Conservation (phyloP, 148 eudicot genomes). For the Persicaria maculosa region DNA sequence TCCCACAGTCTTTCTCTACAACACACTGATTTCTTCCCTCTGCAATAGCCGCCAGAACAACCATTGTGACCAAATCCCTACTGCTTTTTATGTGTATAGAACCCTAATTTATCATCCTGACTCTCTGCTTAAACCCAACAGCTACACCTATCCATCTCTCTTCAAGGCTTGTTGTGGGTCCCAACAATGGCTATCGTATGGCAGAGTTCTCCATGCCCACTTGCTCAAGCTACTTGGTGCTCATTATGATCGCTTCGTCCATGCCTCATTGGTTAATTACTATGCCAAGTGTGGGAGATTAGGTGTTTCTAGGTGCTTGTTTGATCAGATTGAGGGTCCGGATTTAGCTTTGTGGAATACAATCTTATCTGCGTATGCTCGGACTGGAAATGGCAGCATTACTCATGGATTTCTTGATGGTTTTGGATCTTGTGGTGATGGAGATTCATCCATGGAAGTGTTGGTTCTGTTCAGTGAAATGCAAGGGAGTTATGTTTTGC, state of each 20-base stretch:
- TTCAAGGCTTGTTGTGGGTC: slow-evolving; percentile 36
- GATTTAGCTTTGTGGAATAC: slow-evolving; percentile 45
- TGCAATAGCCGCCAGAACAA: not conserved
- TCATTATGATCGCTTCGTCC: slow-evolving; percentile 30
- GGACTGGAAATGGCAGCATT: not conserved
- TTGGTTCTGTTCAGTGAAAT: slow-evolving; percentile 32
- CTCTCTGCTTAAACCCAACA: slow-evolving; percentile 25
- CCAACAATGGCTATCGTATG: slow-evolving; percentile 28
- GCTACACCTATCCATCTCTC: slow-evolving; percentile 40
- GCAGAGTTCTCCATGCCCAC: slow-evolving; percentile 34
- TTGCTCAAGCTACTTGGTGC: slow-evolving; percentile 30
- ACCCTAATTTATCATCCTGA: slow-evolving; percentile 17
- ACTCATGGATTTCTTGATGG: slow-evolving; percentile 1
- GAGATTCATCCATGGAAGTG: slow-evolving; percentile 25
- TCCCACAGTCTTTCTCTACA: slow-evolving; percentile 33
- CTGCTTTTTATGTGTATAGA: slow-evolving; percentile 27
- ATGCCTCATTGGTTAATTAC: slow-evolving; percentile 37
- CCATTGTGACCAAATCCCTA: not conserved
- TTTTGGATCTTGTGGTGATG: slow-evolving; percentile 10
- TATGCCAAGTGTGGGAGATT: slow-evolving; percentile 35
- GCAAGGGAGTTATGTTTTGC: slow-evolving; percentile 17
- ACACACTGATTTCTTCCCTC: slow-evolving; percentile 38
- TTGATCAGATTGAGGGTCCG: slow-evolving; percentile 28
- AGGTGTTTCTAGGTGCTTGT: slow-evolving; percentile 25
- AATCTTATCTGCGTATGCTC: slow-evolving; percentile 34